A percentile compares a stretch with the other conserved stretches of the same genome.
These are phyloP conservation scores for Ceratobasidium sp. DNA, from an alignment of 1,284 basidiomycete genomes.

Conservation along the genomic window DNA sequence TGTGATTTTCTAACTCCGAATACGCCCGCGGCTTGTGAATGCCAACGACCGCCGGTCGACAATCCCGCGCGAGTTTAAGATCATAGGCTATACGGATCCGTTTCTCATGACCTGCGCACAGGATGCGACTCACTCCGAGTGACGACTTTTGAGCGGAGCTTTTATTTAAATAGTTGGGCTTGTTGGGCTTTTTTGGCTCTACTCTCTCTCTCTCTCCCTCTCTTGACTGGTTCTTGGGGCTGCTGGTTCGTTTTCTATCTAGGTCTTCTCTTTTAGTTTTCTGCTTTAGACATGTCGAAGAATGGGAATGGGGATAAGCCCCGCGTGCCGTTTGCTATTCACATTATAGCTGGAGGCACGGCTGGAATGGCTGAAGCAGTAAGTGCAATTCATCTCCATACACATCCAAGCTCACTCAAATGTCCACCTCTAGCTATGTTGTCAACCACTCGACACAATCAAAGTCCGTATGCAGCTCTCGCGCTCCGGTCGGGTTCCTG, in stretches of 20 bases:
- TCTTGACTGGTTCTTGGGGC: background rate
- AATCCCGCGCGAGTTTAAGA: conserved; percentile 14
- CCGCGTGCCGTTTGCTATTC: conserved; percentile 79
- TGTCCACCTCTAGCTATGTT: conserved; percentile 68
- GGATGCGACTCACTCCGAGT: conserved; percentile 38
- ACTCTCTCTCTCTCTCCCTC: background rate
- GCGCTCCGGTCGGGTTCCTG: conserved; percentile 79
- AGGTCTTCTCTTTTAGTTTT: background rate
- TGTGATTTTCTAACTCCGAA: conserved; percentile 38
- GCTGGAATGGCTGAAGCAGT: conserved; percentile 94
- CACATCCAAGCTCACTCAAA: background rate
- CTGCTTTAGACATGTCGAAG: conserved; percentile 41
- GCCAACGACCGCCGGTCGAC: conserved; percentile 16
- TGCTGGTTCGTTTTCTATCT: background rate
- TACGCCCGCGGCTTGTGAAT: conserved; percentile 40
- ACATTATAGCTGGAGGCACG: conserved; percentile 91
- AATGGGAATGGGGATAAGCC: conserved; percentile 52
- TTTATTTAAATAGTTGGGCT: conserved; percentile 25
- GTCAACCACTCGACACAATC: conserved; percentile 94
- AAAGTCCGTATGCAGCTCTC: conserved; percentile 99
- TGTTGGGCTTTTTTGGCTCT: background rate
- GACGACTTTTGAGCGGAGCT: too few relatives aligned
- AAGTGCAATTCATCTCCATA: conserved; percentile 58
- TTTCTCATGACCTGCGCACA: conserved; percentile 42
- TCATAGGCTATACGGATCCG: background rate